Evolutionary conservation across 1,284 basidiomycete genomes (phyloP).

Genomic region (Volvariella volvacea): DNA sequence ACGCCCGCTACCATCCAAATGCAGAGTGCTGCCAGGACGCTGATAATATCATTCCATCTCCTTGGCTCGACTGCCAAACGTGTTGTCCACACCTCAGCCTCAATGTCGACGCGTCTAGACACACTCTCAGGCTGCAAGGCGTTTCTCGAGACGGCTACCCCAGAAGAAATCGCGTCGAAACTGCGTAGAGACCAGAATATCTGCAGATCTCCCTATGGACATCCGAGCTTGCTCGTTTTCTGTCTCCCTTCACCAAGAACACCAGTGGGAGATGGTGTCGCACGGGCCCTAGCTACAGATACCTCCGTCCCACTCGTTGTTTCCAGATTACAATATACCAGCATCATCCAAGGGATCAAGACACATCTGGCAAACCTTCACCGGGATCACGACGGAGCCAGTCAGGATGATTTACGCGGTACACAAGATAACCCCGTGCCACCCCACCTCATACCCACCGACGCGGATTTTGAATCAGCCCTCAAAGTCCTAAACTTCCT

Average conservation of each 20-base stretch:
- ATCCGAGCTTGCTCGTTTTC: conserved; percentile 13
- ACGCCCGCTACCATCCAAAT: too few relatives aligned
- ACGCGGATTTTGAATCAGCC: conserved; percentile 16
- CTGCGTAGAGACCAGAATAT: conserved; percentile 8
- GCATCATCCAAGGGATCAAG: conserved; percentile 16
- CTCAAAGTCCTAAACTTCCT: conserved; percentile 19
- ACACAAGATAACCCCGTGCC: conserved; percentile 3
- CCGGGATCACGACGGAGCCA: not conserved
- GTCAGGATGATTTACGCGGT: conserved; percentile 1
- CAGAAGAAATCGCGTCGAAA: conserved; percentile 3
- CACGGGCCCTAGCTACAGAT: conserved; percentile 9
- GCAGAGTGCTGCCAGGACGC: too few relatives aligned
- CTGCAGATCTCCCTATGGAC: conserved; percentile 4
- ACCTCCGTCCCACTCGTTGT: conserved; percentile 13
- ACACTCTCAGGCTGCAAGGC: conserved; percentile 4
- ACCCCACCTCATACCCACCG: conserved; percentile 14
- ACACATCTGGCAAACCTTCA: conserved; percentile 14
- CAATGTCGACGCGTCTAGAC: too few relatives aligned
- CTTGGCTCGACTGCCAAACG: too few relatives aligned
- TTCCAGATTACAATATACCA: conserved; percentile 15
- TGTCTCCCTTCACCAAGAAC: conserved; percentile 11
- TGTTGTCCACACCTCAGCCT: too few relatives aligned
- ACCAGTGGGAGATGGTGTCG: conserved; percentile 11
- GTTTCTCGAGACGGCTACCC: conserved; percentile 3
- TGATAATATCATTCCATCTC: too few relatives aligned